Base-by-base conservation (phyloP, 2,329 filamentous ascomycete genomes). In the Colletotrichum falcatum region DNA sequence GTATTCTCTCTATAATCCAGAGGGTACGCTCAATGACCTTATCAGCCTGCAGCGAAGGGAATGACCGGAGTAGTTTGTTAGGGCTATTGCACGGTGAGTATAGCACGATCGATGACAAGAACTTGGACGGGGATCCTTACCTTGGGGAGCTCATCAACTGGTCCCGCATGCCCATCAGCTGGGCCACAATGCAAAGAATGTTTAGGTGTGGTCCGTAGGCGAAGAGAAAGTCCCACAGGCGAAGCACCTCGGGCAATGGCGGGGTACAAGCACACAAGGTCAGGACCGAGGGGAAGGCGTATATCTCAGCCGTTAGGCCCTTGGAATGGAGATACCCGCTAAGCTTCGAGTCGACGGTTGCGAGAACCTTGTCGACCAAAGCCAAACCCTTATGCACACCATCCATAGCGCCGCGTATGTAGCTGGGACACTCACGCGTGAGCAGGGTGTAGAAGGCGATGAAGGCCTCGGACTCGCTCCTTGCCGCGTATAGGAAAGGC, bases 231-330 rank as follows among this genome's bases (percentile, higher is more conserved):
- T 99, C 96, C 96, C 96, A 99, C 2, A 99, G 87, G 73, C 93
- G 89, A 65, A 99, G 82, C 0, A 99, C 96, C 81, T 99, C 95
- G 0, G 95, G 95, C 65, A 99, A 82, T 2, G 96, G 96, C 20
- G 96, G 96, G 20, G 96, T 99, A 80, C 96, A 98, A 33, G 96
- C 96, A 78, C 94, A 98, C 61, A 99, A 87, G 0, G 96, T 99
- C 73, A 98, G 85, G 0, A 99, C 96, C 1, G 94, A 97, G 1
- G 96, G 94, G 77, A 99, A 99, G 2, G 95, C 96, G 79, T 98
- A 99, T 65, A 99, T 92, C 83, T 97, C 94, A 2, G 96, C 96
- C 72, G 94, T 91, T 80, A 99, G 90, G 16, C 93, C 93, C 80
- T 97, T 97, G 65, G 91, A 90, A 69, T 93, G 92, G 37, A 99